Percentiles rank a stretch among this genome's conserved stretches.
These are phyloP conservation scores for Rosa lucieae DNA, from an alignment of 306 rosid genomes.

Conservation along the genomic window DNA sequence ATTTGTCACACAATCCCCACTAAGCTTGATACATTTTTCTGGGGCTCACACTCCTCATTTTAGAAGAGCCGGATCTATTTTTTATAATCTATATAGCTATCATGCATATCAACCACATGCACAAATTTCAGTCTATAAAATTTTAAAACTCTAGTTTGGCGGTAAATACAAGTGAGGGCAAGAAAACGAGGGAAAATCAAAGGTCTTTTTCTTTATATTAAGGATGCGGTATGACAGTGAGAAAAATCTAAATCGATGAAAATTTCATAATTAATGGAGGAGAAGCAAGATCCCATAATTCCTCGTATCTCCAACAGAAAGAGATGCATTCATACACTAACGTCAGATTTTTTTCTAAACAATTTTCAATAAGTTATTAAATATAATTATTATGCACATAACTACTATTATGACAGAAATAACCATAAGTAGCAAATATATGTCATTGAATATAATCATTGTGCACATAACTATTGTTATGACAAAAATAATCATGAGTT, in stretches of 20 bases:
- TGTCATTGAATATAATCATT: too few relatives aligned
- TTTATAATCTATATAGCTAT: background rate
- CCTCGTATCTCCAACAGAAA: background rate
- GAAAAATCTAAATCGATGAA: background rate
- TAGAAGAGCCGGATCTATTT: too few relatives aligned
- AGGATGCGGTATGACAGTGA: background rate
- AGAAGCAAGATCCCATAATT: background rate
- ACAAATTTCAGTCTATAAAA: background rate
- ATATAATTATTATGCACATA: too few relatives aligned
- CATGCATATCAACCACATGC: background rate
- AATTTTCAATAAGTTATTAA: slow-evolving; percentile 34
- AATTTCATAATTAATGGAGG: background rate
- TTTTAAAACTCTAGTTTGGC: background rate
- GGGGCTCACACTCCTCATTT: too few relatives aligned
- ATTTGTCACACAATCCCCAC: too few relatives aligned
- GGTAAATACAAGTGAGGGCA: too few relatives aligned
- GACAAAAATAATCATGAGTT: too few relatives aligned
- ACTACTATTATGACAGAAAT: too few relatives aligned
- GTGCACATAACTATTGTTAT: too few relatives aligned
- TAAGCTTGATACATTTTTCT: too few relatives aligned
- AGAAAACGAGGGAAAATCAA: background rate
- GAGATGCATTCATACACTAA: background rate
- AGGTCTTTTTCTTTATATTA: background rate
- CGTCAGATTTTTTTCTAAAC: slow-evolving; percentile 29
- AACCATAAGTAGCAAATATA: too few relatives aligned